These are phyloP conservation scores for Sanghuangporus sanghuang DNA, from an alignment of 1,284 basidiomycete species.

Conservation along the genomic window DNA sequence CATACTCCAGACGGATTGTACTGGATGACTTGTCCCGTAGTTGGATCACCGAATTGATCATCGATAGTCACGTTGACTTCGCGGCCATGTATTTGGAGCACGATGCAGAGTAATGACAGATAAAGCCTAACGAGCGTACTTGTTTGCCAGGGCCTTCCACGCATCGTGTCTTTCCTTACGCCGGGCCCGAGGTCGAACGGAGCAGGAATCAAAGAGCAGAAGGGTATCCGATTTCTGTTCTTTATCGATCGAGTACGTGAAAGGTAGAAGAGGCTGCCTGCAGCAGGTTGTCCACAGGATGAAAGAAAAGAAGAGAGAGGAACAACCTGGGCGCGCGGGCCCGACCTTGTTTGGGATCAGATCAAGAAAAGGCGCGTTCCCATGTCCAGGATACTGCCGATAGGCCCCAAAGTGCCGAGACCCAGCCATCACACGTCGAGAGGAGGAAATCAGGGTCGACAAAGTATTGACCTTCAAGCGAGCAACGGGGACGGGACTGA, in stretches of 20 bases:
- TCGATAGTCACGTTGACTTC: conserved; percentile 12
- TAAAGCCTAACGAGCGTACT: background rate
- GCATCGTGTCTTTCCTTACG: background rate
- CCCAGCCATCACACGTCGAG: too few relatives aligned
- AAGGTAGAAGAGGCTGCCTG: background rate
- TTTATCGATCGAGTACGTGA: background rate
- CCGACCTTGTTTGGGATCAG: too few relatives aligned
- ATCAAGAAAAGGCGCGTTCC: too few relatives aligned
- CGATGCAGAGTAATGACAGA: background rate
- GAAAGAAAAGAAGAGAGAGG: background rate
- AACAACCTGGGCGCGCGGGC: background rate
- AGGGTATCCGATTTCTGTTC: too few relatives aligned
- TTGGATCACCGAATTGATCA: conserved; percentile 12
- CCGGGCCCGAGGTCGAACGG: too few relatives aligned
- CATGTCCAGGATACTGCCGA: too few relatives aligned
- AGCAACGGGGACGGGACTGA: too few relatives aligned
- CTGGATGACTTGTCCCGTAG: conserved; percentile 3
- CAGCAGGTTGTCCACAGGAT: background rate
- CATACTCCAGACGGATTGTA: conserved; percentile 12
- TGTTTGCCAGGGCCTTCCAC: background rate
- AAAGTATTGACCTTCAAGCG: too few relatives aligned
- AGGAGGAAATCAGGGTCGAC: too few relatives aligned
- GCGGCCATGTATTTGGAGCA: background rate
- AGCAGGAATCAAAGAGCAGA: too few relatives aligned
- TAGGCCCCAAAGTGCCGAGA: too few relatives aligned